Percentiles rank a stretch among this genome's conserved stretches.
Conservation (phyloP, 1,139 yeast species). For the Blastobotrys niveus region DNA sequence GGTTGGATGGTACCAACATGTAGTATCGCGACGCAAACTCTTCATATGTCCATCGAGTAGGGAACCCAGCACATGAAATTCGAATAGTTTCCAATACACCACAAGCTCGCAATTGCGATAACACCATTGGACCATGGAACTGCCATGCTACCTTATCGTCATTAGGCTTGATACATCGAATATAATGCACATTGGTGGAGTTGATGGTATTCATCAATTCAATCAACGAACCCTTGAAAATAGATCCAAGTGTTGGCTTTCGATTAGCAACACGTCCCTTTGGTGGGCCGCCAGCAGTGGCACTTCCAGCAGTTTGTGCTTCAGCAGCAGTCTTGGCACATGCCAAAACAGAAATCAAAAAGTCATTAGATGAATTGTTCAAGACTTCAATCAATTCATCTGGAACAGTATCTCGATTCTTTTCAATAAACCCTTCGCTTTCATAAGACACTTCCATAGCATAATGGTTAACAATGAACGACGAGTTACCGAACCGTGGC, state of each 20-base stretch:
- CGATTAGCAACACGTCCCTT: conserved; percentile 46
- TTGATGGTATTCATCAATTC: conserved; percentile 90
- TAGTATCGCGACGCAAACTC: conserved; percentile 91
- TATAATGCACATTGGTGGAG: conserved; percentile 92
- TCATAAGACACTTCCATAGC: conserved; percentile 93
- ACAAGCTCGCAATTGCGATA: conserved; percentile 93
- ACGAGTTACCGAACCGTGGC: conserved; percentile 90
- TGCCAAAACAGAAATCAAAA: conserved; percentile 58
- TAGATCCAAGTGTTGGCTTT: conserved; percentile 92
- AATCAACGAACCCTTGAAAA: conserved; percentile 85
- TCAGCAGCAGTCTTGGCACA: conserved; percentile 58
- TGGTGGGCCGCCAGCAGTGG: conserved; percentile 30
- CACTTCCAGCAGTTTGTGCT: conserved; percentile 35
- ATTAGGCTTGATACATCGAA: conserved; percentile 96
- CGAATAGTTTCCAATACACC: conserved; percentile 97
- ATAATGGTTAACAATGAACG: conserved; percentile 87
- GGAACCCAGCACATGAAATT: conserved; percentile 97
- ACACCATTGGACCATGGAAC: conserved; percentile 91
- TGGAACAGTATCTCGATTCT: conserved; percentile 95
- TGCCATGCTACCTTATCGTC: conserved; percentile 94
- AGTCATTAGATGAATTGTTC: conserved; percentile 58
- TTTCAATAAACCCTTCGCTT: conserved; percentile 91
- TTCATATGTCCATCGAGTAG: conserved; percentile 91
- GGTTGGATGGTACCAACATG: conserved; percentile 64
- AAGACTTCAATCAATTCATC: conserved; percentile 90